Evolutionary conservation across 495 filamentous ascomycete species (phyloP).

Genomic region (Aspergillus coremiiformis): DNA sequence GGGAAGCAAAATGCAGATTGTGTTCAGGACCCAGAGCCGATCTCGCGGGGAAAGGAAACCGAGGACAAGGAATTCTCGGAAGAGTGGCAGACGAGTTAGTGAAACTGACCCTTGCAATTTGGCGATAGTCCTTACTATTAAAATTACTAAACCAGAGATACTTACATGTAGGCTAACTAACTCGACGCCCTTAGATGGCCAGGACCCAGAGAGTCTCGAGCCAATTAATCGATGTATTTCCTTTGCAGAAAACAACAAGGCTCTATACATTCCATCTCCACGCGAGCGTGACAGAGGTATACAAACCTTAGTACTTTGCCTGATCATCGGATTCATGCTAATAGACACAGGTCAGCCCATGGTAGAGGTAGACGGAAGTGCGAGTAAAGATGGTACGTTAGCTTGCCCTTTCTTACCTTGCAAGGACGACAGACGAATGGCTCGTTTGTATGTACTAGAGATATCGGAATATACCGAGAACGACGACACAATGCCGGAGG

Average conservation of each 20-base stretch:
- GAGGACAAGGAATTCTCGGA: background rate
- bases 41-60: background rate
- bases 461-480: constrained; percentile 1
- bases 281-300: constrained; percentile 28
- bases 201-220: background rate
- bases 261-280: constrained; percentile 31
- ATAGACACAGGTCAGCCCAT: constrained; percentile 13
- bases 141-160: background rate
- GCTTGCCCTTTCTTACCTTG: background rate
- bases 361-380: constrained; percentile 12
- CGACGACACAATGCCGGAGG: background rate
- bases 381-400: constrained; percentile 12
- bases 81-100: background rate
- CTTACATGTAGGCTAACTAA: background rate
- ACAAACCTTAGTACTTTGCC: background rate
- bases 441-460: background rate
- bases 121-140: background rate
- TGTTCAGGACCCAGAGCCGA: background rate
- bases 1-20: background rate
- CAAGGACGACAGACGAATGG: background rate
- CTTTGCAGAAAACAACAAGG: constrained; percentile 17
- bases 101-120: background rate
- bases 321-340: background rate
- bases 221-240: constrained; percentile 1
- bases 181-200: background rate